These are phyloP conservation scores for Penicillium sclerotiorum DNA, from an alignment of 2,329 filamentous ascomycete species.

Conservation along the genomic window DNA sequence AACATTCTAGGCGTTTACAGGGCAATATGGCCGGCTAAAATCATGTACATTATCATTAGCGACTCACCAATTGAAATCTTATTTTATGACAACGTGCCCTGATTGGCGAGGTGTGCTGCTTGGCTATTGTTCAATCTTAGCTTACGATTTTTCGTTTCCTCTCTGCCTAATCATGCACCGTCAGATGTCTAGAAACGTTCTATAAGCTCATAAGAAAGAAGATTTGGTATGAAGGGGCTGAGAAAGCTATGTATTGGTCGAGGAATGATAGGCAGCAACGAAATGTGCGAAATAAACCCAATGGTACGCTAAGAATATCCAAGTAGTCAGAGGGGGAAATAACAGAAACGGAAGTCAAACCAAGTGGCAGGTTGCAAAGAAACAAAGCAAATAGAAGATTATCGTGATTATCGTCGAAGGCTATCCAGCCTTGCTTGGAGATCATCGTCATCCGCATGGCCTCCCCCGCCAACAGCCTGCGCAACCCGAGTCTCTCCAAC, in stretches of 20 bases:
- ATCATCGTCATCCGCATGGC: conserved; percentile 74
- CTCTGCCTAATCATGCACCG: too few relatives aligned
- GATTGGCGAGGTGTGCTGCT: too few relatives aligned
- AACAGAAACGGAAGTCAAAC: not conserved
- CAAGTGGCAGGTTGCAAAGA: not conserved
- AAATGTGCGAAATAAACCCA: not conserved
- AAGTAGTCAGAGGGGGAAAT: not conserved
- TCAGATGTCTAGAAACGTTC: too few relatives aligned
- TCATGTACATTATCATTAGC: conserved; percentile 4
- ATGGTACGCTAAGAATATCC: conserved; percentile 4
- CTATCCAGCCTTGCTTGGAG: conserved; percentile 92
- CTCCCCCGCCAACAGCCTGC: conserved; percentile 70
- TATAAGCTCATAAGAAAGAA: too few relatives aligned
- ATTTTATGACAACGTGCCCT: too few relatives aligned
- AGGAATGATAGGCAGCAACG: not conserved
- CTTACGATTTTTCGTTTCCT: too few relatives aligned
- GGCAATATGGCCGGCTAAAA: not conserved
- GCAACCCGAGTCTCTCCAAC: conserved; percentile 78
- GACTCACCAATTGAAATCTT: too few relatives aligned
- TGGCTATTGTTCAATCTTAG: too few relatives aligned
- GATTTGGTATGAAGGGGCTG: not conserved
- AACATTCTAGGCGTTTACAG: not conserved
- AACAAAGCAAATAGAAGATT: not conserved
- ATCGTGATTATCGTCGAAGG: conserved; percentile 59
- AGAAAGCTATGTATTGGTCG: not conserved